These are phyloP conservation scores for Pichia thaimueangensis DNA, from an alignment of 805 yeast species.

Conservation along the genomic window DNA sequence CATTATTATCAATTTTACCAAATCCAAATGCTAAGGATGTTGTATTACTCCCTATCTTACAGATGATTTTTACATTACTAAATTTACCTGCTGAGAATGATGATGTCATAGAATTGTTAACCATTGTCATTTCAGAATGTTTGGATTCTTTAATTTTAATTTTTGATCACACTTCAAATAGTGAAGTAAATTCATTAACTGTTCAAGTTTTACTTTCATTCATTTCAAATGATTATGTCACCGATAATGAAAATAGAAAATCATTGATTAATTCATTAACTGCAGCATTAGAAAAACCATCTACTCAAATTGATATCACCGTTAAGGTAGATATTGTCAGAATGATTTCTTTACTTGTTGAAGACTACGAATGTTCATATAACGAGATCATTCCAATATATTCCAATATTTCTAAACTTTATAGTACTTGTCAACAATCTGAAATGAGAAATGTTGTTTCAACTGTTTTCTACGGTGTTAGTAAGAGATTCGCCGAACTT, in stretches of 20 bases:
- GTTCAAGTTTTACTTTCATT: constrained; percentile 46
- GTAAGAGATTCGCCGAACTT: constrained; percentile 40
- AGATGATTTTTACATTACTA: constrained; percentile 43
- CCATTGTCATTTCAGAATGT: constrained; percentile 53
- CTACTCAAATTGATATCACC: constrained; percentile 40
- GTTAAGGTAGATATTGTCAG: constrained; percentile 53
- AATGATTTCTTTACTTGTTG: constrained; percentile 50
- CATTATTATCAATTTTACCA: constrained; percentile 50
- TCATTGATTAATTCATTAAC: constrained; percentile 53
- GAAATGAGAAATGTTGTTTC: constrained; percentile 58
- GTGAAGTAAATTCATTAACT: constrained; percentile 46
- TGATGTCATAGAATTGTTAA: constrained; percentile 40
- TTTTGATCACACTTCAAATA: constrained; percentile 35
- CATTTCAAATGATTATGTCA: constrained; percentile 52
- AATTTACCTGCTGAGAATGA: constrained; percentile 37
- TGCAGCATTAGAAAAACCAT: constrained; percentile 53
- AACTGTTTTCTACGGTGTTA: constrained; percentile 53
- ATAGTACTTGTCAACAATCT: constrained; percentile 51
- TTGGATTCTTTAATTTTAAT: constrained; percentile 46
- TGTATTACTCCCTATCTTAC: constrained; percentile 51
- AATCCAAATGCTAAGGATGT: constrained; percentile 57
- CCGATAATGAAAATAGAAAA: constrained; percentile 46
- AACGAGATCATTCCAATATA: constrained; percentile 37
- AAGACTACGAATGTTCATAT: constrained; percentile 46
- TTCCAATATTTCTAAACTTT: constrained; percentile 34